These are phyloP conservation scores for Tetraselmis chui DNA, from an alignment of 139 green algal genomes.

Conservation along the genomic window DNA sequence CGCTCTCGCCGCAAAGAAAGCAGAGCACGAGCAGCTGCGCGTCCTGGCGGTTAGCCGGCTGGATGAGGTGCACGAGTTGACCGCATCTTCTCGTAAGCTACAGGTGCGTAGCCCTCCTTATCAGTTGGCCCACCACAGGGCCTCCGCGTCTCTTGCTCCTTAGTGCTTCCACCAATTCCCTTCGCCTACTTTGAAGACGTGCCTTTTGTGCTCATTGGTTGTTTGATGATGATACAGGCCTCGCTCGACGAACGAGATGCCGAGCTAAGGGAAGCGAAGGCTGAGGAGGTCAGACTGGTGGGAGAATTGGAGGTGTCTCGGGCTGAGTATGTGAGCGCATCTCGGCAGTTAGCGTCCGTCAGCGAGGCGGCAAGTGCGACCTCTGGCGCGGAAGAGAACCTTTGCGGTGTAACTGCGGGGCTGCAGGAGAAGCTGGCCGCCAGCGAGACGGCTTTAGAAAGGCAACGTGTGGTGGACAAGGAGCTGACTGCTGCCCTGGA, in stretches of 20 bases:
- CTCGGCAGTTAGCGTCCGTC: neutral
- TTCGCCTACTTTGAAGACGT: too few relatives aligned
- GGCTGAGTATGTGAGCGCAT: neutral
- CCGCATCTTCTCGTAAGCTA: too few relatives aligned
- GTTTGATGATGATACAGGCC: neutral
- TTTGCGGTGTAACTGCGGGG: neutral
- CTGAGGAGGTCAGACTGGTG: neutral
- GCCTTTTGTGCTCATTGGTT: too few relatives aligned
- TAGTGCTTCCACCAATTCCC: too few relatives aligned
- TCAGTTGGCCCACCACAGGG: too few relatives aligned
- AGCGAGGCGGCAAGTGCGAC: neutral
- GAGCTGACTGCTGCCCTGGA: neutral
- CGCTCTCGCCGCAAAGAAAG: too few relatives aligned
- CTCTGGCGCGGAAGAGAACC: neutral
- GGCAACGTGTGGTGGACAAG: neutral
- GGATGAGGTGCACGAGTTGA: too few relatives aligned
- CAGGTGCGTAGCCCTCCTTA: too few relatives aligned
- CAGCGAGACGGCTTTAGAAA: neutral
- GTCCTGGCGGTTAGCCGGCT: too few relatives aligned
- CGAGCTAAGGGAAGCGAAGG: neutral
- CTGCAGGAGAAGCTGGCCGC: neutral
- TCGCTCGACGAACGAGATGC: neutral
- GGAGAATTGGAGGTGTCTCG: neutral
- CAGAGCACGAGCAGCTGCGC: too few relatives aligned
- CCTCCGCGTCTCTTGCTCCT: too few relatives aligned